Conservation (phyloP, 768 basidiomycete species). For the Pisolithus sp. region DNA sequence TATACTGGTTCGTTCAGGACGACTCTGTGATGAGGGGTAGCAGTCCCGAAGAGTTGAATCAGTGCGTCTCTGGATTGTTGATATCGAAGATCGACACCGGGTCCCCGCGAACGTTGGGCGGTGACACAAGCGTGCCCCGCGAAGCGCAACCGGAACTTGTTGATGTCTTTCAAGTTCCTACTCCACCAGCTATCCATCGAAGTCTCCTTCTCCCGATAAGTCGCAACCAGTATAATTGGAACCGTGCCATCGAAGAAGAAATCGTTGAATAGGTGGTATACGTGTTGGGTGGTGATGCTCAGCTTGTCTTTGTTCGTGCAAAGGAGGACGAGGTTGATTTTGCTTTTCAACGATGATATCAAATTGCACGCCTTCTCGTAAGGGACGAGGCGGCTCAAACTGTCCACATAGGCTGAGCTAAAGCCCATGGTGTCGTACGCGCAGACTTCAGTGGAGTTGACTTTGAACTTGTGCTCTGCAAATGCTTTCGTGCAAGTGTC, state of each 20-base stretch:
- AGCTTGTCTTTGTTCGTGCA: slow-evolving; percentile 1
- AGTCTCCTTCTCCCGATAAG: slow-evolving; percentile 22
- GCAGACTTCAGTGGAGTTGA: slow-evolving; percentile 2
- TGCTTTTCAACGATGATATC: slow-evolving; percentile 17
- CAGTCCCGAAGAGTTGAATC: background rate
- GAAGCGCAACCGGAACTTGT: slow-evolving; percentile 17
- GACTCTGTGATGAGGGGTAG: background rate
- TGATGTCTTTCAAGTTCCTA: slow-evolving; percentile 14
- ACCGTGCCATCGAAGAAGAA: slow-evolving; percentile 28
- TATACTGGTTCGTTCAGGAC: background rate
- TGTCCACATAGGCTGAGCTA: slow-evolving; percentile 5
- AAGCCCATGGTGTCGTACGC: slow-evolving; percentile 12
- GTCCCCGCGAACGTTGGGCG: slow-evolving; percentile 10
- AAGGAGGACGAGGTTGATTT: slow-evolving; percentile 12
- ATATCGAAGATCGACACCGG: background rate
- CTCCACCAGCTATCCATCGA: slow-evolving; percentile 19
- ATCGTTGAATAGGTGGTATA: slow-evolving; percentile 22
- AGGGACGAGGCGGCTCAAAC: background rate
- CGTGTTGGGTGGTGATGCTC: background rate
- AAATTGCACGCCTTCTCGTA: slow-evolving; percentile 15
- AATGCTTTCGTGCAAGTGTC: slow-evolving; percentile 29
- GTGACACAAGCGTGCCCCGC: slow-evolving; percentile 30
- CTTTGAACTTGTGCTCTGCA: slow-evolving; percentile 9
- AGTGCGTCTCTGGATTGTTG: background rate
- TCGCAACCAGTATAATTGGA: slow-evolving; percentile 27